A percentile compares a stretch with the other conserved stretches of the same genome.
These are phyloP conservation scores for Chrysanthemum makinoi DNA, from an alignment of 129 eudicot species.

Conservation along the genomic window DNA sequence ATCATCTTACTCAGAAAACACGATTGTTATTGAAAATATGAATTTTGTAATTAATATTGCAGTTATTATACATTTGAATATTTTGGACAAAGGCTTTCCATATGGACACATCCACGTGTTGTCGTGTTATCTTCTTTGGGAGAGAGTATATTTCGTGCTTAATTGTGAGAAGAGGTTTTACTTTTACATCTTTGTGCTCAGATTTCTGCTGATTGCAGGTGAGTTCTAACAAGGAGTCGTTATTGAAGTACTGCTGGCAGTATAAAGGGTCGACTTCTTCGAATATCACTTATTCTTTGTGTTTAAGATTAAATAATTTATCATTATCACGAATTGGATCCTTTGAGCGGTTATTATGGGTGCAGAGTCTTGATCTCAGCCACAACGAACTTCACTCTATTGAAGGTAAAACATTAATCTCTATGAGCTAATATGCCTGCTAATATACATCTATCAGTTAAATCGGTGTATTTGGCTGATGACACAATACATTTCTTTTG, in stretches of 20 bases:
- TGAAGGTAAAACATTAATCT: constrained; percentile 59
- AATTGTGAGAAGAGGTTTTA: too few relatives aligned
- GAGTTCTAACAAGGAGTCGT: constrained; percentile 50
- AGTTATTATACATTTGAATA: too few relatives aligned
- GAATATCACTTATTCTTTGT: neutral
- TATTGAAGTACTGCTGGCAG: constrained; percentile 49
- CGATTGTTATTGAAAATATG: too few relatives aligned
- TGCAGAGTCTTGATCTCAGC: constrained; percentile 86
- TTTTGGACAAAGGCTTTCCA: too few relatives aligned
- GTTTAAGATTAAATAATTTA: constrained; percentile 54
- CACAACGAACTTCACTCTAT: constrained; percentile 72
- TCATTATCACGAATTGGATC: constrained; percentile 65
- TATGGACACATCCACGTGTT: too few relatives aligned
- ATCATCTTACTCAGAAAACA: too few relatives aligned
- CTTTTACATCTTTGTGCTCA: too few relatives aligned
- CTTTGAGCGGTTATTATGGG: constrained; percentile 71
- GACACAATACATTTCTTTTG: constrained; percentile 46
- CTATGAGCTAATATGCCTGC: constrained; percentile 40
- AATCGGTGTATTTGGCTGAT: constrained; percentile 63
- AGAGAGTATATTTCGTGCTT: too few relatives aligned
- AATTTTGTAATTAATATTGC: too few relatives aligned
- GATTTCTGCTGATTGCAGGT: constrained; percentile 35
- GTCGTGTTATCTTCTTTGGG: too few relatives aligned
- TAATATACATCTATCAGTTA: constrained; percentile 71
- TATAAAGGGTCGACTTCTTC: constrained; percentile 37